Evolutionary conservation across 2,329 filamentous ascomycete species (phyloP), one percentile per base, ranked within the genome.

Genomic region (Neophaeococcomyces aloes): DNA sequence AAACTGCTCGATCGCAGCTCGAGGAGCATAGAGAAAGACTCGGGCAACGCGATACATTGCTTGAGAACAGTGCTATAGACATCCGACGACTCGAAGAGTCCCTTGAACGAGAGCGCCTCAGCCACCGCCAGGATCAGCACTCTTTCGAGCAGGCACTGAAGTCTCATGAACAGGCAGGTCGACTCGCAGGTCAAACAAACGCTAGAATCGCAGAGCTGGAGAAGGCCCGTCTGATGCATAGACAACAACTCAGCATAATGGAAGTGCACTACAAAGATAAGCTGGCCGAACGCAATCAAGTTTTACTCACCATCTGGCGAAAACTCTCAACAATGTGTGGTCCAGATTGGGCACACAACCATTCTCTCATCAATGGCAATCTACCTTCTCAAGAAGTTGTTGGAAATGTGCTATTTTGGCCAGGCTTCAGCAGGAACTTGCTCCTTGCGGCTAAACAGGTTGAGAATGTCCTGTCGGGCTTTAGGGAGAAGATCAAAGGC

Each of bases 21-120:
- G 77, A 81, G n/a, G 88, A 96, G 60, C 95, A 93, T 62, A 88
- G 96, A 50, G 80, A 83, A 42, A 74, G 94, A 53, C 81, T 98
- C 57, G 86, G 88, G 57, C 86, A 89, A 61, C 85, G 89, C 11
- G 91, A 96, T 59, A 74, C 79, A 2, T 72, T 96, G 4, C 76
- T 98, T 7, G 91, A 98, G 63, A 86, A 81, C 19, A 85, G 91
- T 57, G 86, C 82, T 2, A 74, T 96, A 17, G 91, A 98, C 61
- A 83, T 79, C 42, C 79, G 85, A 47, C 87, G 87, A 56, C 70
- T 96, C 8, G 79, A 80, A 1, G 89, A 96, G 52, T 72, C 94
- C 42, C 78, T 96, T 11, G 89, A 96, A 39, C 93, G 93, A 56
- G 91, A 98, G 65, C 79, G 87, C 11, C 76, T 85, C 52, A 78